These are phyloP conservation scores for Neofusicoccum ribis DNA, from an alignment of 2,329 filamentous ascomycete genomes.

Conservation along the genomic window DNA sequence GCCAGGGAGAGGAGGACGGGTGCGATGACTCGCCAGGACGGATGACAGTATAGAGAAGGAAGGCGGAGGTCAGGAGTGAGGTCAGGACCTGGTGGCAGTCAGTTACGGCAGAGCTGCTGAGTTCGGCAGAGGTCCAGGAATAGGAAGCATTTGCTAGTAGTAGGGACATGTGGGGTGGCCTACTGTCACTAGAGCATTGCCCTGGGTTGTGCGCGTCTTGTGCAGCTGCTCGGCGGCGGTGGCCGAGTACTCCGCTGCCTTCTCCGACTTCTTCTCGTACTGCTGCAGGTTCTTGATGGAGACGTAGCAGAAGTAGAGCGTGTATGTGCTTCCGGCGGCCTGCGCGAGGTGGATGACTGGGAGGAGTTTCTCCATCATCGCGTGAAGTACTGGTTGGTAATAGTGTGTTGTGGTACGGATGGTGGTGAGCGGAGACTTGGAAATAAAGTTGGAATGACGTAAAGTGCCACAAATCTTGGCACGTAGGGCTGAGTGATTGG, in stretches of 20 bases:
- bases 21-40: not conserved
- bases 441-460: conserved; percentile 7
- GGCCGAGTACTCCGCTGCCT: conserved; percentile 39
- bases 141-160: not conserved
- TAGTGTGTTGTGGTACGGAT: not conserved
- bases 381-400: not conserved
- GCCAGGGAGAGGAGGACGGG: conserved; percentile 9
- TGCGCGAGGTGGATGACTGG: not conserved
- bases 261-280: conserved; percentile 37
- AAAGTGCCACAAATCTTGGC: not conserved
- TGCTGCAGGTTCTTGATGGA: conserved; percentile 38
- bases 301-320: conserved; percentile 34
- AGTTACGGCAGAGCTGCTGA: not conserved
- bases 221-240: conserved; percentile 33
- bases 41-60: conserved; percentile 23
- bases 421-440: not conserved
- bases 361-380: not conserved
- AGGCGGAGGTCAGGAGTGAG: conserved; percentile 28
- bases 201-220: conserved; percentile 39
- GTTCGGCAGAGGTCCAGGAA: too few species aligned
- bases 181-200: conserved; percentile 34
- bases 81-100: conserved; percentile 24
- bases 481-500: conserved; percentile 15
- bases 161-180: not conserved
- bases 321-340: conserved; percentile 26